These are phyloP conservation scores for Boletus fagicola DNA, from an alignment of 768 basidiomycete genomes.

Conservation along the genomic window DNA sequence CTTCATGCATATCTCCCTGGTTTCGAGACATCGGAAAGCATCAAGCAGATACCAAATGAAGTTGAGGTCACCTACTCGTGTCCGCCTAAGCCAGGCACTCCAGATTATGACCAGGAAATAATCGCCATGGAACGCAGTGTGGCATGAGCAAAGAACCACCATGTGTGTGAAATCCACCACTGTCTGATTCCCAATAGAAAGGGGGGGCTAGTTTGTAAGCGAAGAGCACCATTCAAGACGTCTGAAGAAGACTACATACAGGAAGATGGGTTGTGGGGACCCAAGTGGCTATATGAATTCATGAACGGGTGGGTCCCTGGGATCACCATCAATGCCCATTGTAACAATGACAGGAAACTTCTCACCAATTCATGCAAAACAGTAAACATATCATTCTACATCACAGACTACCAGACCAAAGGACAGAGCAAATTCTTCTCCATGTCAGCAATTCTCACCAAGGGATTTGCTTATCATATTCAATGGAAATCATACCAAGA, in stretches of 20 bases:
- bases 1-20: too few species aligned
- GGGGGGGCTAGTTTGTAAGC: background rate
- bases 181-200: background rate
- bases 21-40: too few species aligned
- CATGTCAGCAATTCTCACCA: conserved; percentile 36
- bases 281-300: background rate
- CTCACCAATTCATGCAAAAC: background rate
- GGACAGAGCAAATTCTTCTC: conserved; percentile 20
- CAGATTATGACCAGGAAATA: too few species aligned
- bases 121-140: background rate
- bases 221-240: background rate
- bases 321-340: background rate
- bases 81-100: too few species aligned
- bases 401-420: conserved; percentile 37
- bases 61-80: too few species aligned
- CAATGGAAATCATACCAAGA: background rate
- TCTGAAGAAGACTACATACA: background rate
- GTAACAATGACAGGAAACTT: background rate
- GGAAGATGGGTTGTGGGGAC: background rate
- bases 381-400: conserved; percentile 25
- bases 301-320: background rate
- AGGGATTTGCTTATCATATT: conserved; percentile 33
- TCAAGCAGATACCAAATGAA: too few species aligned
- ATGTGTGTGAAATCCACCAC: background rate
- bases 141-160: background rate